Evolutionary conservation across 2,329 filamentous ascomycete genomes (phyloP).

Genomic region (Neonectria hederae): DNA sequence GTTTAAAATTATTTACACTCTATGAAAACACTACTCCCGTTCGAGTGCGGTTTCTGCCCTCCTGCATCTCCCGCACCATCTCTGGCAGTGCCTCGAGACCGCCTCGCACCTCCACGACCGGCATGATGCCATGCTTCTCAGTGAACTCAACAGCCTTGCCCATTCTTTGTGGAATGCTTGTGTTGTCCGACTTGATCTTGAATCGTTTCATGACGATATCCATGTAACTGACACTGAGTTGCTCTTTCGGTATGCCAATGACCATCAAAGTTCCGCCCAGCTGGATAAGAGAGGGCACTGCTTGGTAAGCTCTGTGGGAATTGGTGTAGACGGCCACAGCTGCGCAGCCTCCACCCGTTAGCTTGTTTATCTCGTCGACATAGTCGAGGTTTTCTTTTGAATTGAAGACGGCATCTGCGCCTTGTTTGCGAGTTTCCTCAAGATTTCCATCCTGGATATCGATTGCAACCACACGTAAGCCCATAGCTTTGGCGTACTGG

Average conservation of each 20-base stretch:
- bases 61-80: constrained; percentile 28
- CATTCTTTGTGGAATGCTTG: constrained; percentile 53
- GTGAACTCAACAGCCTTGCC: constrained; percentile 55
- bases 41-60: constrained; percentile 19
- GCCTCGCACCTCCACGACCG: constrained; percentile 25
- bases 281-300: constrained; percentile 48
- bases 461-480: constrained; percentile 53
- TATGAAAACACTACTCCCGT: constrained; percentile 22
- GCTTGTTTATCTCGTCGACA: constrained; percentile 50
- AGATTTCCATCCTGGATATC: constrained; percentile 56
- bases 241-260: constrained; percentile 51
- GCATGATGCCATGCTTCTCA: constrained; percentile 45
- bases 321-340: constrained; percentile 54
- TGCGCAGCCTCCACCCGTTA: constrained; percentile 52
- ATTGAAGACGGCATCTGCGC: constrained; percentile 55
- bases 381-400: constrained; percentile 51
- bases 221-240: constrained; percentile 49
- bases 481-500: constrained; percentile 58
- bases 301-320: constrained; percentile 32
- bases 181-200: constrained; percentile 53
- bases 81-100: constrained; percentile 23
- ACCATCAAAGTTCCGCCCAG: constrained; percentile 54
- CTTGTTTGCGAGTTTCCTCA: constrained; percentile 49
- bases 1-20: neutral
- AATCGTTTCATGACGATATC: constrained; percentile 53